A percentile compares a stretch with the other conserved stretches of the same genome.
Conservation (phyloP, 2,329 filamentous ascomycete species). For the Hymenoscyphus repandus region DNA sequence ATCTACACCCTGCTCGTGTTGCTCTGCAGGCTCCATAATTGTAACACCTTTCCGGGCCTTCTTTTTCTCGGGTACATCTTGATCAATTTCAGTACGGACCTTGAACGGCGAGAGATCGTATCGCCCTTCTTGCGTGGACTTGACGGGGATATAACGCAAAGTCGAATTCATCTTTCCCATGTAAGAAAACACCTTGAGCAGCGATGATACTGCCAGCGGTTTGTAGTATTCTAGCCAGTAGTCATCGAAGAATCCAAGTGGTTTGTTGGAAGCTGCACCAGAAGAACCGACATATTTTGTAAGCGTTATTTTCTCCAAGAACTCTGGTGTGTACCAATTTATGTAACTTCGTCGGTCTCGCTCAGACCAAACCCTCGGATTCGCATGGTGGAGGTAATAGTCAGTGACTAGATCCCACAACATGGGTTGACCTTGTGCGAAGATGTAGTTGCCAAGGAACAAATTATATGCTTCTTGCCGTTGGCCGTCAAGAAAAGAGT, state of each 20-base stretch:
- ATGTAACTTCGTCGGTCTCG: constrained; percentile 69
- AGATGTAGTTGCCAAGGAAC: constrained; percentile 94
- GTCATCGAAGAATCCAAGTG: constrained; percentile 65
- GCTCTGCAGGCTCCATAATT: constrained; percentile 56
- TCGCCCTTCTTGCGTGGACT: constrained; percentile 63
- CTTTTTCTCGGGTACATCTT: constrained; percentile 56
- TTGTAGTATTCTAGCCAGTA: constrained; percentile 98
- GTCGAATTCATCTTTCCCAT: constrained; percentile 75
- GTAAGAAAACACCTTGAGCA: constrained; percentile 87
- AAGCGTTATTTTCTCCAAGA: constrained; percentile 55
- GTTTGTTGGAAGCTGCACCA: constrained; percentile 19
- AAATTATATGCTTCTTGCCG: constrained; percentile 97
- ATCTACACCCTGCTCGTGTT: constrained; percentile 29
- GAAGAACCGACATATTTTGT: constrained; percentile 19
- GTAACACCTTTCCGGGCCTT: constrained; percentile 62
- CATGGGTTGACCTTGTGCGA: constrained; percentile 82
- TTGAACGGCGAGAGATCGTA: constrained; percentile 88
- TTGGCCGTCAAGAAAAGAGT: constrained; percentile 96
- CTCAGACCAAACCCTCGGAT: constrained; percentile 69
- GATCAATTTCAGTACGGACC: constrained; percentile 61
- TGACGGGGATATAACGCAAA: constrained; percentile 74
- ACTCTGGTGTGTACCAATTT: constrained; percentile 75
- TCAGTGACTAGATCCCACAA: constrained; percentile 94
- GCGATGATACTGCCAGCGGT: constrained; percentile 79
- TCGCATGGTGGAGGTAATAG: constrained; percentile 89